These are phyloP conservation scores for Lophium mytilinum DNA, from an alignment of 495 filamentous ascomycete species.

Conservation along the genomic window DNA sequence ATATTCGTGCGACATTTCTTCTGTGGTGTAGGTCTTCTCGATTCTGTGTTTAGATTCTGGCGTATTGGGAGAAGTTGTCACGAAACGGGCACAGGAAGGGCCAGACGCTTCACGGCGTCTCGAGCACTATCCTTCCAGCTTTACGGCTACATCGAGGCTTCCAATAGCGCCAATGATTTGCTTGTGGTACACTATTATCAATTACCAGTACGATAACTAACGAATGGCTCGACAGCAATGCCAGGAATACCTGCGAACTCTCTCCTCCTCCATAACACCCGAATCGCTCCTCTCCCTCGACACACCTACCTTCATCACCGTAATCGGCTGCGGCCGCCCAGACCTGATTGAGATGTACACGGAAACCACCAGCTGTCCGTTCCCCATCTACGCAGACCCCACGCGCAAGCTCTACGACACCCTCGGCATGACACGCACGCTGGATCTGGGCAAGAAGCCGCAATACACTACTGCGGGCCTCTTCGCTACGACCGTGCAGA, in stretches of 20 bases:
- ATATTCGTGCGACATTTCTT: constrained; percentile 88
- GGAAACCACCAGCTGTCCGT: constrained; percentile 54
- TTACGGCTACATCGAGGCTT: too few species aligned
- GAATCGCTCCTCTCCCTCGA: constrained; percentile 45
- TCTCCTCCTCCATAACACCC: constrained; percentile 54
- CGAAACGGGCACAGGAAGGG: too few species aligned
- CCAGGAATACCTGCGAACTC: constrained; percentile 62
- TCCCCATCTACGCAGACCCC: constrained; percentile 78
- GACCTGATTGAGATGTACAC: constrained; percentile 63
- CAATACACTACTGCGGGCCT: constrained; percentile 55
- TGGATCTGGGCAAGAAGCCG: constrained; percentile 54
- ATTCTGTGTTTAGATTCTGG: neutral
- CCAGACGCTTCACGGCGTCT: too few species aligned
- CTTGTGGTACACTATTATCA: too few species aligned
- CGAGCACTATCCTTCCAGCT: too few species aligned
- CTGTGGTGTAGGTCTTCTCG: constrained; percentile 59
- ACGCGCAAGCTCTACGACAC: constrained; percentile 57
- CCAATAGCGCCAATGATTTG: too few species aligned
- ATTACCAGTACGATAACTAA: constrained; percentile 3
- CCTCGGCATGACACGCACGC: constrained; percentile 62
- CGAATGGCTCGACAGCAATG: constrained; percentile 45
- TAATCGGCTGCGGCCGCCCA: constrained; percentile 75
- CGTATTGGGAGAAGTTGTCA: too few species aligned
- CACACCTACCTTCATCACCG: constrained; percentile 53
- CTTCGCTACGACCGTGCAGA: constrained; percentile 37